Conservation (phyloP, 2,329 filamentous ascomycete species). For the Colletotrichum cordylinicola region DNA sequence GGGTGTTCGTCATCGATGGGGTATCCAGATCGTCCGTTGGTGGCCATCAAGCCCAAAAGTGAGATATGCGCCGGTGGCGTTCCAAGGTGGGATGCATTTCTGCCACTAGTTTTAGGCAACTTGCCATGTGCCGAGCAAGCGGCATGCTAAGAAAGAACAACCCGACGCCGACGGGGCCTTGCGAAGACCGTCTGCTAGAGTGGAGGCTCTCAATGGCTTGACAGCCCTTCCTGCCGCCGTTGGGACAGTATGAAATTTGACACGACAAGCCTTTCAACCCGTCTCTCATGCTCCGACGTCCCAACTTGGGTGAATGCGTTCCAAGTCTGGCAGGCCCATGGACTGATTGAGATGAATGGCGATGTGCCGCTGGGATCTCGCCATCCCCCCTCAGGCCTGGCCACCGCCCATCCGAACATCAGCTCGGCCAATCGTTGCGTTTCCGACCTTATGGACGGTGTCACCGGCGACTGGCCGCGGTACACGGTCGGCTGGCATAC, state of each 20-base stretch:
- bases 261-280: not conserved
- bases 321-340: not conserved
- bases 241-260: not conserved
- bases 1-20: not conserved
- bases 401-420: not conserved
- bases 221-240: not conserved
- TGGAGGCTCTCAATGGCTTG: not conserved
- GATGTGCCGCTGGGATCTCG: not conserved
- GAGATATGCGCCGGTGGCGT: conserved; percentile 2
- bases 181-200: not conserved
- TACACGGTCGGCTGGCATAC: conserved; percentile 15
- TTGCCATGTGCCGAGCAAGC: conserved; percentile 9
- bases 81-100: not conserved
- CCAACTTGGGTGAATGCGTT: not conserved
- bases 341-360: not conserved
- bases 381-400: not conserved
- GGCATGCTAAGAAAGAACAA: not conserved
- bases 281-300: not conserved
- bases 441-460: conserved; percentile 18
- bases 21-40: not conserved
- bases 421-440: not conserved
- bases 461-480: conserved; percentile 21
- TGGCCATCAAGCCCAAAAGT: not conserved
- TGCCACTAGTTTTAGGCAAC: not conserved
- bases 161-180: not conserved